Conservation (phyloP, 352 stramenopile species). For the Globisporangium paroecandrum region DNA sequence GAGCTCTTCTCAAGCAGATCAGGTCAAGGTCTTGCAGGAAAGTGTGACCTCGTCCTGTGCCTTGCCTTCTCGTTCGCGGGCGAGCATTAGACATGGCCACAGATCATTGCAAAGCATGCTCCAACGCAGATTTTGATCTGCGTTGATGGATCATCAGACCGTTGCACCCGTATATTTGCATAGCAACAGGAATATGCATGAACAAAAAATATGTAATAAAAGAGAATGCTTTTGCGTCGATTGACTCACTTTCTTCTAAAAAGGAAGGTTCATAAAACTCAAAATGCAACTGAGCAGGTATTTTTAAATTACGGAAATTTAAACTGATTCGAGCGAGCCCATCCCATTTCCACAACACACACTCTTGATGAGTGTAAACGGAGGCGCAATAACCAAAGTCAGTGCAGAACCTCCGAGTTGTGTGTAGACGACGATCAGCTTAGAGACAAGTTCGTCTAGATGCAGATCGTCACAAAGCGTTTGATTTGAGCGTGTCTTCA, state of each 20-base stretch:
- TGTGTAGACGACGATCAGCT: background rate
- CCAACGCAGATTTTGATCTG: no score
- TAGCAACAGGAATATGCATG: no score
- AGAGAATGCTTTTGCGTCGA: no score
- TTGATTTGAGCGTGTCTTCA: background rate
- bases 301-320: background rate
- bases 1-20: background rate
- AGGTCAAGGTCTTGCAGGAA: background rate
- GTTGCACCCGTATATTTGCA: no score
- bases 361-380: constrained; percentile 1
- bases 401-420: background rate
- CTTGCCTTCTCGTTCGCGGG: no score
- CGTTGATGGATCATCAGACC: no score
- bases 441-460: background rate
- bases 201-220: no score
- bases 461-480: background rate
- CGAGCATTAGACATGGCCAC: no score
- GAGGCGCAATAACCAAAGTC: background rate
- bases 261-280: background rate
- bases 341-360: background rate
- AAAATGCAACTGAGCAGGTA: background rate
- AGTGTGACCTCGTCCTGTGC: no score
- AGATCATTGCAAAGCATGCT: no score
- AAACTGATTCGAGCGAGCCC: background rate
- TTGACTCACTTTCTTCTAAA: no score